These are phyloP conservation scores for Fusarium anthophilum DNA, from an alignment of 2,329 filamentous ascomycete genomes.

Conservation along the genomic window DNA sequence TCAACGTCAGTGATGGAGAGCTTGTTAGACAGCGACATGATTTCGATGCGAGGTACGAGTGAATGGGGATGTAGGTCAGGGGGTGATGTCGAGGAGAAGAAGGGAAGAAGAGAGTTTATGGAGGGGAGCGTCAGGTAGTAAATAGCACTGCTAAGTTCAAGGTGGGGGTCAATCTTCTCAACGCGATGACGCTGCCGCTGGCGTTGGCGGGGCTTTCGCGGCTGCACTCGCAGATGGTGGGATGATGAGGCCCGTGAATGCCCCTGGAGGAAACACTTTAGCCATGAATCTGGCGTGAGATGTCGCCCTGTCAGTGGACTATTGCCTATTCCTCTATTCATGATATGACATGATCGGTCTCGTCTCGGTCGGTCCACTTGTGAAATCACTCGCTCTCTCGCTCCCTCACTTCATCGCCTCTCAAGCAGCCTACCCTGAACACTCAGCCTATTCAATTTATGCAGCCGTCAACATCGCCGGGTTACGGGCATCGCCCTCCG, in stretches of 20 bases:
- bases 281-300: slow-evolving; percentile 25
- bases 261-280: slow-evolving; percentile 21
- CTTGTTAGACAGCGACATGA: slow-evolving; percentile 98
- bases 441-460: not conserved
- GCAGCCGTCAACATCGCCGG: slow-evolving; percentile 11
- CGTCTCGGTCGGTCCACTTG: slow-evolving; percentile 18
- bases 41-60: slow-evolving; percentile 43
- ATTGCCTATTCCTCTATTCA: not conserved
- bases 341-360: slow-evolving; percentile 21
- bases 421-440: not conserved
- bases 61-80: slow-evolving; percentile 7
- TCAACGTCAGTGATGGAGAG: slow-evolving; percentile 96
- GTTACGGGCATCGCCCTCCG: slow-evolving; percentile 21
- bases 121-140: slow-evolving; percentile 26
- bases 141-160: slow-evolving; percentile 20
- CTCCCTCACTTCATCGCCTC: not conserved
- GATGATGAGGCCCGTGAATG: slow-evolving; percentile 26
- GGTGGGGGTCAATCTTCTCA: slow-evolving; percentile 33
- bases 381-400: not conserved
- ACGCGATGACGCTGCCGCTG: slow-evolving; percentile 26
- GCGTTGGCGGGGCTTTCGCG: slow-evolving; percentile 33
- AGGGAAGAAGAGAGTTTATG: slow-evolving; percentile 35
- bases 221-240: slow-evolving; percentile 30
- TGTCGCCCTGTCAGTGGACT: not conserved
- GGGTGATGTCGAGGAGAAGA: slow-evolving; percentile 24